These are phyloP conservation scores for Sporothrix globosa DNA, from an alignment of 2,329 filamentous ascomycete species.

Conservation along the genomic window DNA sequence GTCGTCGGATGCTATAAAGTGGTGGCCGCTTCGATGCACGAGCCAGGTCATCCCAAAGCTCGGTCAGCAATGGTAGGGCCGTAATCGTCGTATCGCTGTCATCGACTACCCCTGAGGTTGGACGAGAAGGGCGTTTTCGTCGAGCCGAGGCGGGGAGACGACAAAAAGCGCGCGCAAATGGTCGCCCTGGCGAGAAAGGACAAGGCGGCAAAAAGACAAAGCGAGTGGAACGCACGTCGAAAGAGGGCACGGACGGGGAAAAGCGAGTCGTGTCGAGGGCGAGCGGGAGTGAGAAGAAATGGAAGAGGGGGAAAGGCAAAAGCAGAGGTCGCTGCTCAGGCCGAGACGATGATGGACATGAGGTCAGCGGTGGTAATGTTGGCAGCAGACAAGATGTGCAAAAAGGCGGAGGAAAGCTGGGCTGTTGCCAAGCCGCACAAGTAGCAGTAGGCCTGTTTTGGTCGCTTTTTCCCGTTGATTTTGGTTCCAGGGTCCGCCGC, in stretches of 20 bases:
- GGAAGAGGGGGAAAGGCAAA: background rate
- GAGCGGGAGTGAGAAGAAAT: background rate
- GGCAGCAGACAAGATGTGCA: conserved; percentile 3
- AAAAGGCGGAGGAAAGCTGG: conserved; percentile 20
- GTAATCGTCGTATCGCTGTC: conserved; percentile 4
- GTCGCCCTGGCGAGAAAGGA: background rate
- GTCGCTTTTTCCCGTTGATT: background rate
- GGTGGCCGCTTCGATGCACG: background rate
- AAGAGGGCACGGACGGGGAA: background rate
- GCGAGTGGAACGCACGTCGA: conserved; percentile 9
- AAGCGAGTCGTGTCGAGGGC: conserved; percentile 10
- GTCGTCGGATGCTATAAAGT: background rate
- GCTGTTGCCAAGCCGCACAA: conserved; percentile 25
- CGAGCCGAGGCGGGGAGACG: conserved; percentile 5
- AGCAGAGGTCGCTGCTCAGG: background rate
- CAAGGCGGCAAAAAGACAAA: conserved; percentile 1
- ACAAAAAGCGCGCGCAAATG: conserved; percentile 2
- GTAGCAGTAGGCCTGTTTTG: conserved; percentile 10
- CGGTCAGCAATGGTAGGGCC: background rate
- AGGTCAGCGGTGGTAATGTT: conserved; percentile 11
- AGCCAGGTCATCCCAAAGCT: background rate
- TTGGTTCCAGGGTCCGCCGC: conserved; percentile 17
- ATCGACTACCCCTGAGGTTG: background rate
- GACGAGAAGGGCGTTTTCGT: background rate
- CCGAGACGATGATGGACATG: conserved; percentile 13